Evolutionary conservation across 2,329 filamentous ascomycete genomes (phyloP).

Genomic region (Microdochium trichocladiopsis): DNA sequence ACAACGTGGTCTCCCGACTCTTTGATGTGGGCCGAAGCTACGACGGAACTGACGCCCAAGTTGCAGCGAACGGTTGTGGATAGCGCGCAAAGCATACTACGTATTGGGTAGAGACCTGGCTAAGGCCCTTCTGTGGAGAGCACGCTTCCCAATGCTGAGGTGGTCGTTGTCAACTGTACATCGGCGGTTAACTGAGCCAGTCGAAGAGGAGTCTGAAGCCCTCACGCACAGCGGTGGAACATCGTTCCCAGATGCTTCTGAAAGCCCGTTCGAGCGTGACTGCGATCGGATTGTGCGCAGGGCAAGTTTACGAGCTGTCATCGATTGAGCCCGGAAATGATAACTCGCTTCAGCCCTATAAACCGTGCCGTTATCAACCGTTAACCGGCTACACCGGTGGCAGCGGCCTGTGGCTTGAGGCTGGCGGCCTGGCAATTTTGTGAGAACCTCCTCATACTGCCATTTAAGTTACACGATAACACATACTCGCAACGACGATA

Average conservation of each 20-base stretch:
- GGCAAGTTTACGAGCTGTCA: background rate
- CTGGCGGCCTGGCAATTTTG: background rate
- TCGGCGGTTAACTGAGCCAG: background rate
- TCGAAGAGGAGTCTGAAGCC: background rate
- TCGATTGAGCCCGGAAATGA: background rate
- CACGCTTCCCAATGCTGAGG: background rate
- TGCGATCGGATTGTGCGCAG: background rate
- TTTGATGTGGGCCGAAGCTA: background rate
- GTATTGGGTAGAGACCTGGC: background rate
- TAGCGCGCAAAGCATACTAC: background rate
- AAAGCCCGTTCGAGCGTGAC: background rate
- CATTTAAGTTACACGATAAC: background rate
- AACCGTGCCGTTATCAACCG: background rate
- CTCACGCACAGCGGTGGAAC: background rate
- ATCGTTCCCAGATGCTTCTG: background rate
- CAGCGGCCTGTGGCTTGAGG: background rate
- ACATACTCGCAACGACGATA: background rate
- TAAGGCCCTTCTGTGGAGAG: background rate
- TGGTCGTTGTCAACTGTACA: background rate
- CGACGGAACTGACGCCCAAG: background rate
- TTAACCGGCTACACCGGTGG: background rate
- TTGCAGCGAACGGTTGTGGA: background rate
- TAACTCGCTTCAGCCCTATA: background rate
- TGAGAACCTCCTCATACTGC: background rate
- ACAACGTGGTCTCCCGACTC: constrained; percentile 20